These are phyloP conservation scores for Hypoxylon lienhwacheense DNA, from an alignment of 495 filamentous ascomycete species.

Conservation along the genomic window DNA sequence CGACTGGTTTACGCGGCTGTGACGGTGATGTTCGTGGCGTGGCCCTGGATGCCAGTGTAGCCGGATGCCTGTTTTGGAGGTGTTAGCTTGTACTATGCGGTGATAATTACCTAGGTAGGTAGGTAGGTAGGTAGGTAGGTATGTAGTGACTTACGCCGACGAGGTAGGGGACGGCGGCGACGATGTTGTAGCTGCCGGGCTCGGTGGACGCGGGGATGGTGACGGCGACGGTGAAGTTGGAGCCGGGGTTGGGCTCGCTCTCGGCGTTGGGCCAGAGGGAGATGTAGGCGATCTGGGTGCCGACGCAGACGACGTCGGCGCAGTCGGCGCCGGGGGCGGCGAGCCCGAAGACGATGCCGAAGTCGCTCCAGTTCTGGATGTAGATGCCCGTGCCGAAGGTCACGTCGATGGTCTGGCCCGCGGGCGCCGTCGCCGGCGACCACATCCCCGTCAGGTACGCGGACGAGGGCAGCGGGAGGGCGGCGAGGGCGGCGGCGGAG, in stretches of 20 bases:
- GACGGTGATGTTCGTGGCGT: conserved; percentile 30
- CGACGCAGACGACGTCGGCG: conserved; percentile 28
- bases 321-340: conserved; percentile 5
- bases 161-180: conserved; percentile 44
- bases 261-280: conserved; percentile 29
- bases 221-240: conserved; percentile 44
- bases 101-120: neutral
- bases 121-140: neutral
- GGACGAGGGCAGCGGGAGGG: conserved; percentile 13
- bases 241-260: conserved; percentile 25
- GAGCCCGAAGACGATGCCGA: conserved; percentile 37
- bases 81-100: conserved; percentile 5
- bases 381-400: conserved; percentile 32
- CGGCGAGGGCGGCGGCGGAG: conserved; percentile 15
- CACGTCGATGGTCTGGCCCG: conserved; percentile 20
- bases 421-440: conserved; percentile 9
- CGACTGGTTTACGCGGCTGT: conserved; percentile 7
- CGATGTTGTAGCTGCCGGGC: conserved; percentile 54
- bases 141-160: conserved; percentile 30
- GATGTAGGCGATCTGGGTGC: conserved; percentile 33
- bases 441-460: conserved; percentile 18
- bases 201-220: conserved; percentile 47
- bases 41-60: conserved; percentile 15
- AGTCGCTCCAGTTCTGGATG: conserved; percentile 42
- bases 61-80: conserved; percentile 27